Conservation (phyloP, 441 rosid genomes). For the Pelargonium myrrhifolium region DNA sequence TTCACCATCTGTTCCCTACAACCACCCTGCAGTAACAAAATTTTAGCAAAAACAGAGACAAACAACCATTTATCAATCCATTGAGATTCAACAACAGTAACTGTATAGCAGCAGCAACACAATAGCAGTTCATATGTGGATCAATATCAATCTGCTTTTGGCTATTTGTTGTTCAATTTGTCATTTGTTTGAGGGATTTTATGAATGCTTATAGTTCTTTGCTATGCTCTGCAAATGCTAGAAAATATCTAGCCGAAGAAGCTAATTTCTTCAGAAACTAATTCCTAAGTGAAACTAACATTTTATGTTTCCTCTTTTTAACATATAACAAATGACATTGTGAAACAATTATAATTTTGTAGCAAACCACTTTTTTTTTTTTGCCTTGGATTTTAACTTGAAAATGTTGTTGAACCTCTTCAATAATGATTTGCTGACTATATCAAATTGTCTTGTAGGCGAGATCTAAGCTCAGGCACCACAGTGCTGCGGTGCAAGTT, state of each 20-base stretch:
- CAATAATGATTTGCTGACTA: constrained; percentile 3
- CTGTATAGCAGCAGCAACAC: neutral
- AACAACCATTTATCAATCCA: neutral
- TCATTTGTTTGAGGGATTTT: neutral
- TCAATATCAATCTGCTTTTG: neutral
- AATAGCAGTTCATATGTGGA: neutral
- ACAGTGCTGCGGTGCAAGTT: constrained; percentile 89
- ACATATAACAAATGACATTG: neutral
- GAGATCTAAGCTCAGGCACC: constrained; percentile 84
- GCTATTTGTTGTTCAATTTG: neutral
- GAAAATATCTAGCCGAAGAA: too few relatives aligned
- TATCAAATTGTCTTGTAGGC: constrained; percentile 40
- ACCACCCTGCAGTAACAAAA: neutral
- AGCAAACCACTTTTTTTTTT: neutral
- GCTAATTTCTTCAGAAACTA: too few relatives aligned
- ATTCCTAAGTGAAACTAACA: too few relatives aligned
- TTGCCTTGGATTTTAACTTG: neutral
- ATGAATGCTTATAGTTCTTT: too few relatives aligned
- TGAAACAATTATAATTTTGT: neutral
- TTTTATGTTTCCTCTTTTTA: neutral
- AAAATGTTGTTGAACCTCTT: neutral
- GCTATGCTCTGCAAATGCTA: too few relatives aligned
- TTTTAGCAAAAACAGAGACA: neutral
- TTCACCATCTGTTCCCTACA: neutral
- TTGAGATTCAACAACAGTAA: neutral